Percentiles rank a stretch among this genome's conserved stretches.
Evolutionary conservation across 352 stramenopile genomes (phyloP).

Genomic region (Hyaloperonospora arabidopsidis): DNA sequence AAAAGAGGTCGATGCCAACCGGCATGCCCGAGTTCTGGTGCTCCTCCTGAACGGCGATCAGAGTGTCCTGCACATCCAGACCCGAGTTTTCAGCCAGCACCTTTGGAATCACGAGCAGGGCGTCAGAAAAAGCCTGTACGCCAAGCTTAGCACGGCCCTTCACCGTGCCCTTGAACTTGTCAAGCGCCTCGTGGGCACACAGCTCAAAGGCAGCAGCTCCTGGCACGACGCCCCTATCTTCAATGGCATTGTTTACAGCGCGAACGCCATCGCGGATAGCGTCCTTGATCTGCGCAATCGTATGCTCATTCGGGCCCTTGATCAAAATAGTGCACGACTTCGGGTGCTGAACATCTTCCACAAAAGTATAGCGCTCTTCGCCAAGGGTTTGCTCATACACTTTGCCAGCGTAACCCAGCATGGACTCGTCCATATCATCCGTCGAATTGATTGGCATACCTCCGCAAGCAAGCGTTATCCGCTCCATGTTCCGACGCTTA

Average conservation of each 20-base stretch:
- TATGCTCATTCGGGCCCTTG: conserved; percentile 97
- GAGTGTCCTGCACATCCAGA: conserved; percentile 89
- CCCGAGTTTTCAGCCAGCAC: conserved; percentile 89
- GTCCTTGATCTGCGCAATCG: conserved; percentile 99
- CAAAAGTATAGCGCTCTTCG: conserved; percentile 99
- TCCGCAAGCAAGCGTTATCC: conserved; percentile 97
- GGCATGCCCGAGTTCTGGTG: conserved; percentile 82
- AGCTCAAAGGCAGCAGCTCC: conserved; percentile 97
- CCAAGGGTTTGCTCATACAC: conserved; percentile 97
- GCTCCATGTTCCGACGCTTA: conserved; percentile 99
- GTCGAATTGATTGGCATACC: conserved; percentile 97
- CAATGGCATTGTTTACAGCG: conserved; percentile 97
- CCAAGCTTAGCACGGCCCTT: conserved; percentile 96
- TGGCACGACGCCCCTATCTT: conserved; percentile 94
- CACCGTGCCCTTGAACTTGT: conserved; percentile 77
- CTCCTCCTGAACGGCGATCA: conserved; percentile 96
- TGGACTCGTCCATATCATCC: conserved; percentile 94
- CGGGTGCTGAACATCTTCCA: conserved; percentile 95
- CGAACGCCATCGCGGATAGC: conserved; percentile 96
- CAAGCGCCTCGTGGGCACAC: conserved; percentile 83
- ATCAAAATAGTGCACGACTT: conserved; percentile 98
- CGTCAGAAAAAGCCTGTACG: conserved; percentile 96
- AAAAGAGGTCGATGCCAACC: conserved; percentile 94
- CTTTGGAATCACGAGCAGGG: conserved; percentile 97
- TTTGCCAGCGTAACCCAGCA: conserved; percentile 95